Base-by-base conservation (phyloP, 106 monocot genomes). In the Iris macrosiphon region DNA sequence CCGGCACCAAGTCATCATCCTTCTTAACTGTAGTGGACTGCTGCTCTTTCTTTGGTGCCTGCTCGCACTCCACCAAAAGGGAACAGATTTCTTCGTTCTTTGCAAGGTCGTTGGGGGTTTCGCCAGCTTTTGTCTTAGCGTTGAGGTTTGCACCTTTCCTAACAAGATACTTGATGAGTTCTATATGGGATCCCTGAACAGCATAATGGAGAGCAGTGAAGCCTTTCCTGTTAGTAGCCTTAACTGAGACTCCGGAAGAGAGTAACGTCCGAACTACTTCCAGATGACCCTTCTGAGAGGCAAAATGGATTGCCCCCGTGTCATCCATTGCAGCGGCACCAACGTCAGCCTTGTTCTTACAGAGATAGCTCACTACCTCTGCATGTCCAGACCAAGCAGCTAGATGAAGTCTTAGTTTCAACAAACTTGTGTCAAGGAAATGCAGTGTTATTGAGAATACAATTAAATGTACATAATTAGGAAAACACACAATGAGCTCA, bases 251-350 rank as follows among this genome's bases (percentile, higher is more conserved):
- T 6, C 96, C 96, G 6, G 66, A 55, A 17, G 74, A 51, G 15
- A 86, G 38, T 4, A 96, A 78, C 20, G 60, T 38, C 4, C 90
- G 76, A 13, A 83, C 75, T 29, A 83, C 69, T 44, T 90, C 82
- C 0, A 71, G 34, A 55, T 96, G 90, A 45, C 96, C 96, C 58
- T 96, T 96, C 64, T 96, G 96, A 27, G 75, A 71, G 56, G 90
- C 90, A 61, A 96, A 96, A 75, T 96, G 96, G 42, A 96, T 86
- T 3, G 86, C 96, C 12, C 56, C 76, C 11, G 90, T 96, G 65
- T 96, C 90, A 37, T 96, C 96, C 85, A 90, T 79, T 3, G 96
- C 96, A 52, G 96, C 64, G 21, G 96, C 96, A 37, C 82, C 77
- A 4, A 76, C 67, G 40, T 96, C 96, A 8, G 86, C 89, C 72